Evolutionary conservation across 768 basidiomycete species (phyloP).

Genomic region (Russula compacta): DNA sequence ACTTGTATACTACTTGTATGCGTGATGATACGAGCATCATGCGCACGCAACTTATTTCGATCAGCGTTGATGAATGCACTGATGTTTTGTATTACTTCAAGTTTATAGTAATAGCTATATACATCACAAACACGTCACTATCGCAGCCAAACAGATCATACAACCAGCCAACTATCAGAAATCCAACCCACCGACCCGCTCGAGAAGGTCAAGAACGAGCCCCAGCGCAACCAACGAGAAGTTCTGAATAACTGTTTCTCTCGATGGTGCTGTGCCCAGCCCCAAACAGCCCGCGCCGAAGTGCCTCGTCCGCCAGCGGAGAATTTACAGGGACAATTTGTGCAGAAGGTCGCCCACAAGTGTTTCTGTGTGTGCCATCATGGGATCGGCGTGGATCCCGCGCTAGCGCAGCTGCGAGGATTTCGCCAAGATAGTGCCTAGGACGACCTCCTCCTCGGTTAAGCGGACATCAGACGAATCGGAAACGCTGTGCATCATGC

Average conservation of each 20-base stretch:
- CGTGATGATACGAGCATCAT: too few species aligned
- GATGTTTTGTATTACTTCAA: background rate
- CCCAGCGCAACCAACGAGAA: background rate
- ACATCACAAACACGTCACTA: background rate
- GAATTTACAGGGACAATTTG: constrained; percentile 22
- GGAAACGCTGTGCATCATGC: background rate
- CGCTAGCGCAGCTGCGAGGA: background rate
- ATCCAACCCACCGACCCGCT: too few species aligned
- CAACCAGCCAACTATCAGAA: too few species aligned
- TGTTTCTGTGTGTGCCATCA: constrained; percentile 45
- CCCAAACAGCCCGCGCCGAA: constrained; percentile 44
- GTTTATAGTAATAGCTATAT: too few species aligned
- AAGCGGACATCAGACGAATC: background rate
- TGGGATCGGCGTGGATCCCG: constrained; percentile 27
- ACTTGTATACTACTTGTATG: too few species aligned
- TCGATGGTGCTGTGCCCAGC: constrained; percentile 29
- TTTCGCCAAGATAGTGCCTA: background rate
- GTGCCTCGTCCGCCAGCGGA: background rate
- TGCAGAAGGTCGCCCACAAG: constrained; percentile 41
- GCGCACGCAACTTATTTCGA: too few species aligned
- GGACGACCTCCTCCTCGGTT: background rate
- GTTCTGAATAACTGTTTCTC: background rate
- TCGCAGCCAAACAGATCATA: too few species aligned
- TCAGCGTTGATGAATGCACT: background rate
- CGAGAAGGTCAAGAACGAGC: too few species aligned